phyloP scores from a whole-genome alignment of 495 filamentous ascomycete genomes.

The Lasiosphaeris hirsuta region DNA sequence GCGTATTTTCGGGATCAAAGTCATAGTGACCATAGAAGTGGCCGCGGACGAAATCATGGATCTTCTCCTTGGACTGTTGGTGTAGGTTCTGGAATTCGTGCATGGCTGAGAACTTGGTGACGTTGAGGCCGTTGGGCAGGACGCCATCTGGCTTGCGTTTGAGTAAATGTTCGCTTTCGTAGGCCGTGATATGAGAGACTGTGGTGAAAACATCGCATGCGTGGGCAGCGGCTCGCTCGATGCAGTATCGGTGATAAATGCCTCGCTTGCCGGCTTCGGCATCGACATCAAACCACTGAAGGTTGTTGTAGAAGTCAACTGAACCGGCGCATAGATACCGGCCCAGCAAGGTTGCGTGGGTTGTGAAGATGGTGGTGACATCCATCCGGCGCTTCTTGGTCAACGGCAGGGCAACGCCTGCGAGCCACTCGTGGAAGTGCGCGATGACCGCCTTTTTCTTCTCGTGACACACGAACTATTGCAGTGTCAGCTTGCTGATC shows the following conservation, averaged over 20 bases:
- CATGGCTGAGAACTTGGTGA: constrained; percentile 97
- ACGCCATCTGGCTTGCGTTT: constrained; percentile 98
- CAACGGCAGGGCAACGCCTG: constrained; percentile 91
- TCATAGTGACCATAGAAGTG: constrained; percentile 99
- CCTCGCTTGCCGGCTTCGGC: constrained; percentile 95
- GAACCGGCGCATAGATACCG: constrained; percentile 96
- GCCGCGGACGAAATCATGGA: constrained; percentile 95
- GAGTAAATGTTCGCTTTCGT: constrained; percentile 93
- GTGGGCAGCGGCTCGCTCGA: constrained; percentile 90
- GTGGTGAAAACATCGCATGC: constrained; percentile 96
- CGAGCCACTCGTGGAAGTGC: constrained; percentile 98
- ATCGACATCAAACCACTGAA: constrained; percentile 95
- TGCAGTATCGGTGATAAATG: constrained; percentile 98
- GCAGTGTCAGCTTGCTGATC: constrained; percentile 11
- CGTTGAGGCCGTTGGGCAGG: constrained; percentile 92
- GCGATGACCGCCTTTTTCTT: constrained; percentile 86
- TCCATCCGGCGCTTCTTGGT: constrained; percentile 92
- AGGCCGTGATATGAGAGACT: constrained; percentile 97
- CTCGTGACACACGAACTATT: constrained; percentile 88
- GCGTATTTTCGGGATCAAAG: constrained; percentile 91
- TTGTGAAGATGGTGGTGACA: constrained; percentile 97
- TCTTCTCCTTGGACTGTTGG: constrained; percentile 93
- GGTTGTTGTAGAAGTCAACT: constrained; percentile 99
- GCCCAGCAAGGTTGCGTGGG: constrained; percentile 90
- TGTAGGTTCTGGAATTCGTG: constrained; percentile 99